Evolutionary conservation across 768 basidiomycete genomes (phyloP), one percentile per base, ranked within the genome.

Genomic region (Russula dissimulans): DNA sequence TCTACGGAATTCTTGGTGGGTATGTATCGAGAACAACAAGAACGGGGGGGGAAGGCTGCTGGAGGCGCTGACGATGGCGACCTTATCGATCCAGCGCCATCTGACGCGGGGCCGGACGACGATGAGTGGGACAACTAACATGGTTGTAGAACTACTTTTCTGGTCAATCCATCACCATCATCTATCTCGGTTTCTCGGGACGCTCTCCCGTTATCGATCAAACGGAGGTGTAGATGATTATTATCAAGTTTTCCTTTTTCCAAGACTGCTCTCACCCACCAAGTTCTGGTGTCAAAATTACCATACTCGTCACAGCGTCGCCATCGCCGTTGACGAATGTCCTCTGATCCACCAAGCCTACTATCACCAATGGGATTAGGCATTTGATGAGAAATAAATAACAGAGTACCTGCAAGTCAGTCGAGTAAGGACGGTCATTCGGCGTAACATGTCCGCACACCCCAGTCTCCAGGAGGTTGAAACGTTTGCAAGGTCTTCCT

Each of bases 21-120:
- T 12, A 80, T 93, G 70, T 93, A 84, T 71, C 74, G 76, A 55
- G 76, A 76, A 44, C 90, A 94, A 70, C 79, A 83, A 54, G 76
- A 71, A 17, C 72, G 71, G 48, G 73, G 71, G 10, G 73, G 71
- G 10, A 68, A 69, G 61, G 70, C 66, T 14, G 53, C 62, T 31
- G 71, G 68, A 39, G 79, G 74, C 3, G 76, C 76, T 8, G 84
- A 84, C 65, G 83, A 82, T 34, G 82, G 79, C 11, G 84, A 87
- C 22, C 72, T 87, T 3, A 66, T 85, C 34, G 87, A 89, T 67
- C 72, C 77, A 49, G 79, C 79, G 43, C 61, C 67, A 43, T 69
- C 71, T 17, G 65, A 63, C 57, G 67, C 68, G 29, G 73, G 66
- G 52, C 69, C 71, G 14, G 72, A 73, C 36, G 70, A 69, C 49